Evolutionary conservation across 73 alveolate genomes (phyloP).

Genomic region (Paramecium biaurelia): DNA sequence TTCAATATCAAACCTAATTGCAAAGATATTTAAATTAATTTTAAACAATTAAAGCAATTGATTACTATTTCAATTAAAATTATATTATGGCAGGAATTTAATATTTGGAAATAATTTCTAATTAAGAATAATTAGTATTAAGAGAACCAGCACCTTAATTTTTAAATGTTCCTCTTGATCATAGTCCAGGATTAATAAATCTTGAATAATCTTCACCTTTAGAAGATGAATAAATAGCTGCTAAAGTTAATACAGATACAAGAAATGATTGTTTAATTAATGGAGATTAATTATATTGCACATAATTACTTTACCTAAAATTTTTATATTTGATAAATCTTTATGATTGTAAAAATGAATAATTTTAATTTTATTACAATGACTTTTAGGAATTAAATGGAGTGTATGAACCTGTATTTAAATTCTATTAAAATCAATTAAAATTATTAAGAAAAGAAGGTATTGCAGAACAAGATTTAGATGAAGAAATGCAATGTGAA

Average conservation of each 20-base stretch:
- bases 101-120: not conserved
- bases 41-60: not conserved
- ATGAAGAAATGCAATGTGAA: not conserved
- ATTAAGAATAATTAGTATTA: not conserved
- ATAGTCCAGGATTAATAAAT: not conserved
- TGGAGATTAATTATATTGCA: not conserved
- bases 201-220: not conserved
- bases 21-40: not conserved
- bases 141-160: not conserved
- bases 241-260: not conserved
- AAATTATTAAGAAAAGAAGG: not conserved
- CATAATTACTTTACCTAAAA: not conserved
- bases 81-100: not conserved
- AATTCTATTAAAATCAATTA: not conserved
- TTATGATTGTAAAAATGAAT: conserved; percentile 2
- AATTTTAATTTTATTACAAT: not conserved
- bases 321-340: not conserved
- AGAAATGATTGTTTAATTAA: not conserved
- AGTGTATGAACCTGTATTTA: not conserved
- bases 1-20: not conserved
- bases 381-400: not conserved
- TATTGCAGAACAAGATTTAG: not conserved
- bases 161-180: not conserved
- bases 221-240: not conserved
- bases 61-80: not conserved